Base-by-base conservation (phyloP, 495 filamentous ascomycete genomes). In the Immersiella caudata region DNA sequence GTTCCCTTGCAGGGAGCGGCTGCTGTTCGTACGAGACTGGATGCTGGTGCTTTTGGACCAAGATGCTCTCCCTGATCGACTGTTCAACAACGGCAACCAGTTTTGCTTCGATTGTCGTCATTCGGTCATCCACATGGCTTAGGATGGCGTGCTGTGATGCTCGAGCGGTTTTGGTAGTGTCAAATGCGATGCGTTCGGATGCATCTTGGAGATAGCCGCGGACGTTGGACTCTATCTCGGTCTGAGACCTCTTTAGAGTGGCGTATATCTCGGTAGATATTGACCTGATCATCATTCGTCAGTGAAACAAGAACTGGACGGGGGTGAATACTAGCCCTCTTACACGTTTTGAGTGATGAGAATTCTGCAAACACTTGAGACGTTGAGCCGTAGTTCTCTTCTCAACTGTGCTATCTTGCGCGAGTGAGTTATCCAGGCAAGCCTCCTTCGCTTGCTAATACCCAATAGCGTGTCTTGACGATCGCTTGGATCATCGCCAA, bases 181-280 rank as follows among this genome's bases (percentile, higher is more conserved):
- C n/a, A 14, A 24, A 57, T 14, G 54, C 25, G 5, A 57, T 26
- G 12, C 24, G 54, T 5, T 57, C 54, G 12, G 54, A 57, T 26
- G 54, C 5, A 14, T 57, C 24, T 14, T 14, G 24, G 24, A 57
- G n/a, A 14, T 26, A 24, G 20, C 12, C 24, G 24, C 54, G n/a
- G 24, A 57, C 25, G n/a, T 22, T 26, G 12, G 20, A 21, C 54
- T 57, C 54, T 14, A 57, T 21, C n/a, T 57, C 54, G 12, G 54
- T 46, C 7, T 62, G 60, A 11, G 60, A 62, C 14, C 36, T n/a
- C 20, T 50, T 21, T 4, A 62, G 60, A 9, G 60, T 20, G 9
- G 29, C 6, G 33, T 49, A 22, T 50, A 62, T 49, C 60, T 62
- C 36, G 33, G 60, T 26, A 7, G 60, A 62, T 62, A 62, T 36